Conservation (phyloP, 2,329 filamentous ascomycete genomes). For the Tothia fuscella region DNA sequence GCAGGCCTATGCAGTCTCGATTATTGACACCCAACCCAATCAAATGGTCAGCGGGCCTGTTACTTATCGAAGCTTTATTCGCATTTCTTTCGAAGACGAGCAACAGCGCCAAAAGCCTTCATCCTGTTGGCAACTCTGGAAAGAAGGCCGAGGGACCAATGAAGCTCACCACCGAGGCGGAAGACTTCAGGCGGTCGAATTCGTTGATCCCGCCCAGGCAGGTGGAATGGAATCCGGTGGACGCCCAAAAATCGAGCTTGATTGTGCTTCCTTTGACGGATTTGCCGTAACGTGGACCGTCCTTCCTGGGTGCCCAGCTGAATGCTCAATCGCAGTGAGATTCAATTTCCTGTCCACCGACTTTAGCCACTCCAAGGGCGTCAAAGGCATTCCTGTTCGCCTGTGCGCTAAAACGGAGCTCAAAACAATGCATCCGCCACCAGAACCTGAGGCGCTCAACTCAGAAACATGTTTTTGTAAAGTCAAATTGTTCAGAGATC, state of each 20-base stretch:
- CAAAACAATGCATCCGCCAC: slow-evolving; percentile 24
- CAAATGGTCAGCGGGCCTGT: slow-evolving; percentile 47
- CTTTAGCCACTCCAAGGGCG: slow-evolving; percentile 96
- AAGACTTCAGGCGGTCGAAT: slow-evolving; percentile 89
- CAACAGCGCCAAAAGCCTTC: slow-evolving; percentile 76
- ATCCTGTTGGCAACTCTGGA: slow-evolving; percentile 85
- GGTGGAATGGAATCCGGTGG: slow-evolving; percentile 39
- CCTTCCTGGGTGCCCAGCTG: slow-evolving; percentile 52
- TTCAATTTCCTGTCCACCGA: slow-evolving; percentile 99
- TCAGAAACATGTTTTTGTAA: slow-evolving; percentile 87
- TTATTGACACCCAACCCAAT: slow-evolving; percentile 62
- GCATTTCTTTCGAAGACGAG: slow-evolving; percentile 96
- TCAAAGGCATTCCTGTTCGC: slow-evolving; percentile 91
- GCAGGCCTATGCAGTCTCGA: slow-evolving; percentile 78
- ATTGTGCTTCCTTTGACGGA: slow-evolving; percentile 72
- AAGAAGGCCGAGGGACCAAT: slow-evolving; percentile 88
- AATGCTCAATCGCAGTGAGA: slow-evolving; percentile 79
- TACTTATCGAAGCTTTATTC: slow-evolving; percentile 78
- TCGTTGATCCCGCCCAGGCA: slow-evolving; percentile 55
- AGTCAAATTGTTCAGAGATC: slow-evolving; percentile 92
- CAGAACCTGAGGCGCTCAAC: slow-evolving; percentile 28
- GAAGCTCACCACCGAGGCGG: slow-evolving; percentile 91
- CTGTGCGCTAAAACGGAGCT: slow-evolving; percentile 82
- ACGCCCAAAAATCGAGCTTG: slow-evolving; percentile 36
- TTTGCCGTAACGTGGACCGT: slow-evolving; percentile 87